Evolutionary conservation across 2,329 filamentous ascomycete species (phyloP).

Genomic region (Fusarium bactridioides): DNA sequence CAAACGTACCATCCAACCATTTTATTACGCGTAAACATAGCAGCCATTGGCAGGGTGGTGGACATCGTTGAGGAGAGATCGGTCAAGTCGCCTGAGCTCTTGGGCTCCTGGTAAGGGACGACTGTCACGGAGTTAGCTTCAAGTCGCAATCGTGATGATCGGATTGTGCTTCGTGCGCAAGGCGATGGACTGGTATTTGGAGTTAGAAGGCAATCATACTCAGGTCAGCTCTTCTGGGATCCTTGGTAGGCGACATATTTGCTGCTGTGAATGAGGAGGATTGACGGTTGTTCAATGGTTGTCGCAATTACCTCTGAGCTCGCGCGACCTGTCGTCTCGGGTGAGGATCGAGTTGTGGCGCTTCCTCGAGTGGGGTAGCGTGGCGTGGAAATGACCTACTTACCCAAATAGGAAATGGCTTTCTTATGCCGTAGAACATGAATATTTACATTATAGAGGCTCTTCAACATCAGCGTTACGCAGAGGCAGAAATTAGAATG

Average conservation of each 20-base stretch:
- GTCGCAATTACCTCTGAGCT: conserved; percentile 34
- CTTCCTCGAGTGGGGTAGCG: conserved; percentile 10
- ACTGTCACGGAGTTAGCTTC: conserved; percentile 59
- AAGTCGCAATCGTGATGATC: conserved; percentile 5
- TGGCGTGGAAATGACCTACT: conserved; percentile 25
- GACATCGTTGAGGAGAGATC: conserved; percentile 77
- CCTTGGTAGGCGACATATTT: conserved; percentile 53
- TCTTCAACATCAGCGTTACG: not conserved
- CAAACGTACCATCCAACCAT: conserved; percentile 70
- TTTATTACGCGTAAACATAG: conserved; percentile 81
- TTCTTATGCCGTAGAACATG: not conserved
- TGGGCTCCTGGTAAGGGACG: conserved; percentile 85
- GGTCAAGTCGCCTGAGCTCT: conserved; percentile 66
- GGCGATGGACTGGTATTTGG: not conserved
- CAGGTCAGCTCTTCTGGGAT: conserved; percentile 55
- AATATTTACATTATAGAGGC: not conserved
- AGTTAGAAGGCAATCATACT: conserved; percentile 43
- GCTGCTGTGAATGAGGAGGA: conserved; percentile 17
- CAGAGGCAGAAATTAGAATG: not conserved
- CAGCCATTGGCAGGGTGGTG: conserved; percentile 92
- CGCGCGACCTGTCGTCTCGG: conserved; percentile 27
- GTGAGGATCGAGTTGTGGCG: conserved; percentile 25
- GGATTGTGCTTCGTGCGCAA: not conserved
- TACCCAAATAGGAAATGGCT: conserved; percentile 25
- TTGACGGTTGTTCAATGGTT: conserved; percentile 17